Evolutionary conservation across 2,329 filamentous ascomycete species (phyloP).

Genomic region (Shiraia bambusicola): DNA sequence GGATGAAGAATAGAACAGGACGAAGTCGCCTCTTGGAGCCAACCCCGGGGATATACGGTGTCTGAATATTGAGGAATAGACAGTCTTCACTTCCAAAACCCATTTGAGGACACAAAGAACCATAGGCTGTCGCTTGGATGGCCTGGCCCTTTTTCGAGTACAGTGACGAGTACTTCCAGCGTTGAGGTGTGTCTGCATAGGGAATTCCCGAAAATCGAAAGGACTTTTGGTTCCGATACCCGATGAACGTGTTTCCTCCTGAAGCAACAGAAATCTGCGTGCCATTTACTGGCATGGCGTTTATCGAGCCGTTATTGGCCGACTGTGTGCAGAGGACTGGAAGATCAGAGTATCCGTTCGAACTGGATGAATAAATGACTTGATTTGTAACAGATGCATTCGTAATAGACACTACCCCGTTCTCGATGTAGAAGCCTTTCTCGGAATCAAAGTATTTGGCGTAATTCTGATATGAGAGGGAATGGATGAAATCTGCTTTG

Average conservation of each 20-base stretch:
- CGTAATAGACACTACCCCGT: constrained; percentile 44
- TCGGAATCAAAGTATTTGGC: constrained; percentile 40
- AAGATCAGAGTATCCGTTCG: constrained; percentile 32
- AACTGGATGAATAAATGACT: constrained; percentile 38
- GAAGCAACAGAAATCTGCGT: constrained; percentile 44
- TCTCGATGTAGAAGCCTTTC: constrained; percentile 48
- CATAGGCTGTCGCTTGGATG: constrained; percentile 51
- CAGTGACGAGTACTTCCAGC: constrained; percentile 51
- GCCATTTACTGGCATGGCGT: constrained; percentile 24
- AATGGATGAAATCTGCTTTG: constrained; percentile 48
- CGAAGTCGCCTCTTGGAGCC: constrained; percentile 45
- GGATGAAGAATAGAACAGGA: constrained; percentile 55
- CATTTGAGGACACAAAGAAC: constrained; percentile 48
- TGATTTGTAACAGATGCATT: constrained; percentile 35
- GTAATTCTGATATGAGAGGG: constrained; percentile 51
- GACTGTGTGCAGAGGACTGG: constrained; percentile 57
- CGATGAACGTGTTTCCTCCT: constrained; percentile 50
- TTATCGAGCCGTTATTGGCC: constrained; percentile 38
- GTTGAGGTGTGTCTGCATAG: constrained; percentile 47
- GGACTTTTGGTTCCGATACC: constrained; percentile 56
- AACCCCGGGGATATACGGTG: constrained; percentile 42
- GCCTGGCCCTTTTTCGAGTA: constrained; percentile 50
- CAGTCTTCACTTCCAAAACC: constrained; percentile 50
- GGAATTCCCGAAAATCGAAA: constrained; percentile 50
- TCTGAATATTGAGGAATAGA: constrained; percentile 53